Conservation (phyloP, 345 rosid species). For the Rhodamnia argentea region DNA sequence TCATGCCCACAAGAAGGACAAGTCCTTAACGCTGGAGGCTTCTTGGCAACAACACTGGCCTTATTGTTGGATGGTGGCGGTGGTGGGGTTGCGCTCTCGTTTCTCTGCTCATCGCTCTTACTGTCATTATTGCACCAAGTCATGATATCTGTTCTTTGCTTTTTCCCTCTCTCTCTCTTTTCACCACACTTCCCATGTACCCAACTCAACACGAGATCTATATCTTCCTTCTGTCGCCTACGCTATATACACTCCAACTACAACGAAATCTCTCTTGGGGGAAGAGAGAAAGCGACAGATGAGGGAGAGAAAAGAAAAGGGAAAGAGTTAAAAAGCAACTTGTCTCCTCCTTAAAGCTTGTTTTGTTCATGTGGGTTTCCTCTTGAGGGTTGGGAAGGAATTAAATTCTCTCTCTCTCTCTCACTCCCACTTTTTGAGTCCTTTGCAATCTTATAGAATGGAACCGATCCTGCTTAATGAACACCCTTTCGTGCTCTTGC, state of each 20-base stretch:
- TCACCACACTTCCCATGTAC: background rate
- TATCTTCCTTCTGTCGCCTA: background rate
- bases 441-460: background rate
- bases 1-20: conserved; percentile 96
- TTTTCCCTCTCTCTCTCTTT: background rate
- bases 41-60: conserved; percentile 20
- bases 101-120: conserved; percentile 23
- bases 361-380: background rate
- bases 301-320: background rate
- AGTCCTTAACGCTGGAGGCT: conserved; percentile 17
- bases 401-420: background rate
- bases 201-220: background rate
- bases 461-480: background rate
- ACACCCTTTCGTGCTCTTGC: background rate
- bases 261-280: background rate
- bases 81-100: conserved; percentile 19
- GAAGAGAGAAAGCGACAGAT: background rate
- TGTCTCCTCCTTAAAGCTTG: background rate
- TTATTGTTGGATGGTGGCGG: conserved; percentile 5
- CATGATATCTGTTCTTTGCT: conserved; percentile 25
- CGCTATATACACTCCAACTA: background rate
- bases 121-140: conserved; percentile 91
- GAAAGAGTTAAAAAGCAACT: background rate
- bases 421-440: background rate
- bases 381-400: conserved; percentile 8